Conservation (phyloP, 192 early-diverging fungal species). For the Dimargaris cristalligena region DNA sequence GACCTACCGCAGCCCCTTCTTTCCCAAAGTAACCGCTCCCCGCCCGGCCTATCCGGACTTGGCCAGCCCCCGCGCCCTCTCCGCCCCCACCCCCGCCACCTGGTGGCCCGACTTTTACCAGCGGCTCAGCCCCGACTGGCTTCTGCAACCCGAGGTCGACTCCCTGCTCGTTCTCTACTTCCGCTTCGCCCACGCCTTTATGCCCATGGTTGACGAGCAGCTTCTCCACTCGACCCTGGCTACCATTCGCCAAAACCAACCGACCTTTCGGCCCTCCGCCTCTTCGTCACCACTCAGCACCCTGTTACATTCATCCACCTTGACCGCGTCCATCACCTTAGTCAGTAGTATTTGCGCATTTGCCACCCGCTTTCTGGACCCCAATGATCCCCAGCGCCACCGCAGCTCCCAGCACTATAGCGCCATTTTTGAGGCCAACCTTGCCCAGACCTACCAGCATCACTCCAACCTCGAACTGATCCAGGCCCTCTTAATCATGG, state of each 20-base stretch:
- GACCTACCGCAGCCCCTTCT: constrained; percentile 11
- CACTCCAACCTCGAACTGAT: not conserved
- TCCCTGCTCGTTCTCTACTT: not conserved
- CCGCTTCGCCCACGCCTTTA: not conserved
- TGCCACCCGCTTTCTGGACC: constrained; percentile 1
- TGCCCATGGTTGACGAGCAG: constrained; percentile 2
- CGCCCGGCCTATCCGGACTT: not conserved
- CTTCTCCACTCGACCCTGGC: not conserved
- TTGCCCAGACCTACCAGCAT: not conserved
- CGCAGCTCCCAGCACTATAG: not conserved
- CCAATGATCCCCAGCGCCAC: not conserved
- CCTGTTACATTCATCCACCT: too few species aligned
- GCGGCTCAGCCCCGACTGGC: not conserved
- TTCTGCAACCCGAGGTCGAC: not conserved
- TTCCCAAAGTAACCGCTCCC: not conserved
- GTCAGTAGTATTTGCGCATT: constrained; percentile 10
- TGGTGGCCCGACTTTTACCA: not conserved
- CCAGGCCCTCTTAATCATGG: constrained; percentile 11
- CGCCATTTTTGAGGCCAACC: not conserved
- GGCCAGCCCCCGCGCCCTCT: not conserved
- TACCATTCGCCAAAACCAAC: not conserved
- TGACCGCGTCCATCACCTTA: too few species aligned
- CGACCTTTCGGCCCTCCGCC: not conserved
- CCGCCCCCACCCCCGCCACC: not conserved
- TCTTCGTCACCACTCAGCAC: too few species aligned